phyloP scores from a whole-genome alignment of 495 filamentous ascomycete species.

The Trichoderma asperelloides region DNA sequence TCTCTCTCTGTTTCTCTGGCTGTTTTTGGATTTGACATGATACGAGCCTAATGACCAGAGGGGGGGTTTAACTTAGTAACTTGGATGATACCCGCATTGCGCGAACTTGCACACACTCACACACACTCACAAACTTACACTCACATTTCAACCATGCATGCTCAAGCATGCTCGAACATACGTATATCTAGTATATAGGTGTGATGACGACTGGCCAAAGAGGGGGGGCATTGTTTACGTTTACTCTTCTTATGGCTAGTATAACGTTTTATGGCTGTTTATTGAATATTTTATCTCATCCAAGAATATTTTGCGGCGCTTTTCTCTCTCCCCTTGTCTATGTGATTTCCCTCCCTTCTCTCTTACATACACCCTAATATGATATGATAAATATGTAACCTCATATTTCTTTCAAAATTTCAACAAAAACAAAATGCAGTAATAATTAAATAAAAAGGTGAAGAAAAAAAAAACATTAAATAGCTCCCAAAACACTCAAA shows the following conservation, averaged over 20 bases:
- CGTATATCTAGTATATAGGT: neutral
- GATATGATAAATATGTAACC: neutral
- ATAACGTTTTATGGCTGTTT: neutral
- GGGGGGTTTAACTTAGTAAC: no score
- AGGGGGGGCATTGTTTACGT: neutral
- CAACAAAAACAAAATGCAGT: neutral
- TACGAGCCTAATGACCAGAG: neutral
- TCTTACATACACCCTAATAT: neutral
- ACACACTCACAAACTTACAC: neutral
- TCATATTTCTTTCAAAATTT: neutral
- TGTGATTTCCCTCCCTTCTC: neutral
- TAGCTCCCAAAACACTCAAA: neutral
- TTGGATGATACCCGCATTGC: constrained; percentile 3
- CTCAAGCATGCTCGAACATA: neutral
- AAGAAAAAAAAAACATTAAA: neutral
- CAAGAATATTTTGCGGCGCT: neutral
- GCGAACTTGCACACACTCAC: neutral
- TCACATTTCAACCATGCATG: neutral
- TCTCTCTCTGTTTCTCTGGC: constrained; percentile 9
- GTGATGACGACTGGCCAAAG: neutral
- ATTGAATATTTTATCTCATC: neutral
- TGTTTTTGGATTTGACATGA: neutral
- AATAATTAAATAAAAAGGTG: neutral
- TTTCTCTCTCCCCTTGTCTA: neutral
- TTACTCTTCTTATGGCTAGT: neutral